Evolutionary conservation across 2,329 filamentous ascomycete species (phyloP).

Genomic region (Colletotrichum sp.): DNA sequence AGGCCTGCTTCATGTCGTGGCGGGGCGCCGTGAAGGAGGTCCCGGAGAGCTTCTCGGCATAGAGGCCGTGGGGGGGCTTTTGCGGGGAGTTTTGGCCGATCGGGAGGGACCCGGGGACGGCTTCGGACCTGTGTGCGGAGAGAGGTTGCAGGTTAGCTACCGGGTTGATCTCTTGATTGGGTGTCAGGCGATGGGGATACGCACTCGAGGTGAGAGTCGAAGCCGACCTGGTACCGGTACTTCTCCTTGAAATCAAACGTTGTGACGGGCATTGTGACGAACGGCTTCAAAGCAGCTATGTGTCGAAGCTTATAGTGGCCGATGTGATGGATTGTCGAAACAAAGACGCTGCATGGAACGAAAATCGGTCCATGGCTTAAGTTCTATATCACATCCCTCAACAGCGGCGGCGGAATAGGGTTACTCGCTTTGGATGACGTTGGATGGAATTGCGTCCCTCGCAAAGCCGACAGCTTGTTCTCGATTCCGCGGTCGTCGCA

Average conservation of each 20-base stretch:
- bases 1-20: slow-evolving; percentile 72
- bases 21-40: slow-evolving; percentile 75
- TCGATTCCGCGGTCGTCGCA: slow-evolving; percentile 5
- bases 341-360: background rate
- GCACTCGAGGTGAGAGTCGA: slow-evolving; percentile 78
- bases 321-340: background rate
- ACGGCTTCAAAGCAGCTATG: background rate
- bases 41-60: slow-evolving; percentile 80
- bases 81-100: slow-evolving; percentile 82
- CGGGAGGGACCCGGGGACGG: slow-evolving; percentile 75
- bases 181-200: slow-evolving; percentile 28
- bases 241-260: slow-evolving; percentile 54
- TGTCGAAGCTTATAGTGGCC: background rate
- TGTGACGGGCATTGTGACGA: slow-evolving; percentile 53
- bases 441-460: background rate
- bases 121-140: slow-evolving; percentile 66
- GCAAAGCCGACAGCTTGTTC: slow-evolving; percentile 1
- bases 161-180: background rate
- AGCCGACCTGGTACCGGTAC: slow-evolving; percentile 81
- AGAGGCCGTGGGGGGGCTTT: slow-evolving; percentile 78
- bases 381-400: background rate
- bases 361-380: background rate
- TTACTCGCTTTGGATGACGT: slow-evolving; percentile 1
- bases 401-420: background rate
- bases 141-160: background rate